Evolutionary conservation across 2,329 filamentous ascomycete species (phyloP).

Genomic region (Metarhizium rileyi): DNA sequence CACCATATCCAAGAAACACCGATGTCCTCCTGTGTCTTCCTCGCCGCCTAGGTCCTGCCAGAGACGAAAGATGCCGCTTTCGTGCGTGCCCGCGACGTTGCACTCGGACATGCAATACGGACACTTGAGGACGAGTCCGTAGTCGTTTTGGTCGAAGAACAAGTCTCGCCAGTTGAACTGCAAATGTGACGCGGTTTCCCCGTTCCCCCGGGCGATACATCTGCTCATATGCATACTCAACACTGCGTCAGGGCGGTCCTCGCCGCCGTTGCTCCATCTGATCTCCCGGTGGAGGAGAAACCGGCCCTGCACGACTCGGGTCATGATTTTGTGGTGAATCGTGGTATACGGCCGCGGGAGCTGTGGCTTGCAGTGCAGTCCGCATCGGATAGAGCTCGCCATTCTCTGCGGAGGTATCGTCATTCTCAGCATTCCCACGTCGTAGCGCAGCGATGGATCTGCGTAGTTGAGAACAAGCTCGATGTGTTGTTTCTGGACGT

Average conservation of each 20-base stretch:
- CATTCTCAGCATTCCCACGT: not conserved
- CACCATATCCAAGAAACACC: not conserved
- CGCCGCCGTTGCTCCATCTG: not conserved
- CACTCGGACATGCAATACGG: not conserved
- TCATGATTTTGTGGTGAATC: not conserved
- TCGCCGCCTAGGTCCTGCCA: not conserved
- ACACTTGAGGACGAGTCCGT: not conserved
- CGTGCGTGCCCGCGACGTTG: too few relatives aligned
- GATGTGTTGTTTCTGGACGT: not conserved
- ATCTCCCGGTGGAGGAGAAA: not conserved
- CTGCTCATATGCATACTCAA: not conserved
- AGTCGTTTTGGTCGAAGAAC: not conserved
- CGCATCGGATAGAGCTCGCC: not conserved
- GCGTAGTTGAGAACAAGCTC: not conserved
- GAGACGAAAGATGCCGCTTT: not conserved
- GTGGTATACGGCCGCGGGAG: not conserved
- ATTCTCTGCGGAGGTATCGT: not conserved
- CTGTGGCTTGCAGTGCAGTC: not conserved
- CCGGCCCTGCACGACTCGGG: not conserved
- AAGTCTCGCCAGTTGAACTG: too few relatives aligned
- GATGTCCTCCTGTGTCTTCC: not conserved
- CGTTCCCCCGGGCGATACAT: not conserved
- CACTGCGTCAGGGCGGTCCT: not conserved
- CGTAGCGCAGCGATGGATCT: not conserved
- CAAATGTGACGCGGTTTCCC: too few relatives aligned